phyloP scores from a whole-genome alignment of 345 rosid genomes.

The Hibiscus trionum region DNA sequence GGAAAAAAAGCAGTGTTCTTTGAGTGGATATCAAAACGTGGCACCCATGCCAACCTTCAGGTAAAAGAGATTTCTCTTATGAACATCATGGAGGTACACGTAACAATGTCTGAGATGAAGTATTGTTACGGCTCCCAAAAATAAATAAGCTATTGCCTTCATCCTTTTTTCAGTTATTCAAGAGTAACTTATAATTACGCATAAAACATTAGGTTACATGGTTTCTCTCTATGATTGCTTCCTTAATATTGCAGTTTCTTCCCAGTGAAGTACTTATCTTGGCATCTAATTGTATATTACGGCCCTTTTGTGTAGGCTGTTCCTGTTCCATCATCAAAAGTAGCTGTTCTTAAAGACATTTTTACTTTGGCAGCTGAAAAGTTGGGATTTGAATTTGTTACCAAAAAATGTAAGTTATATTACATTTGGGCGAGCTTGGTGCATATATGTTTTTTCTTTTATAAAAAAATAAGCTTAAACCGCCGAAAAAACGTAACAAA shows the following conservation, averaged over 20 bases:
- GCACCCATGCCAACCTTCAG: constrained; percentile 90
- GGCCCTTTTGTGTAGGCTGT: constrained; percentile 39
- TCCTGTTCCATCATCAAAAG: constrained; percentile 76
- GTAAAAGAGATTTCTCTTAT: constrained; percentile 24
- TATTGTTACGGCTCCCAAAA: neutral
- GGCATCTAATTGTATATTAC: neutral
- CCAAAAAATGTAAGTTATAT: constrained; percentile 45
- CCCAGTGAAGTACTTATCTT: neutral
- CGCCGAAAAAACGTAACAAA: no score
- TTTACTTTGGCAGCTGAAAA: constrained; percentile 77
- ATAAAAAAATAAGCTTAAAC: no score
- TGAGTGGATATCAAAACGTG: constrained; percentile 71
- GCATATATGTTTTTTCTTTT: neutral
- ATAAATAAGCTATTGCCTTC: neutral
- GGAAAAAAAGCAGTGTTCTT: constrained; percentile 74
- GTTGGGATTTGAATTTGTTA: constrained; percentile 68
- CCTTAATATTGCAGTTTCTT: neutral
- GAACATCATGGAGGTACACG: neutral
- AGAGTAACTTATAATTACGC: neutral
- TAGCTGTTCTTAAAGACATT: constrained; percentile 47
- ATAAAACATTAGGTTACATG: neutral
- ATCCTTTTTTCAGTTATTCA: neutral
- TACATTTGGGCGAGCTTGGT: neutral
- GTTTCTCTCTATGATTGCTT: neutral
- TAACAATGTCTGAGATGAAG: neutral